Conservation (phyloP, 1,139 yeast species). For the Neolecta irregularis region DNA sequence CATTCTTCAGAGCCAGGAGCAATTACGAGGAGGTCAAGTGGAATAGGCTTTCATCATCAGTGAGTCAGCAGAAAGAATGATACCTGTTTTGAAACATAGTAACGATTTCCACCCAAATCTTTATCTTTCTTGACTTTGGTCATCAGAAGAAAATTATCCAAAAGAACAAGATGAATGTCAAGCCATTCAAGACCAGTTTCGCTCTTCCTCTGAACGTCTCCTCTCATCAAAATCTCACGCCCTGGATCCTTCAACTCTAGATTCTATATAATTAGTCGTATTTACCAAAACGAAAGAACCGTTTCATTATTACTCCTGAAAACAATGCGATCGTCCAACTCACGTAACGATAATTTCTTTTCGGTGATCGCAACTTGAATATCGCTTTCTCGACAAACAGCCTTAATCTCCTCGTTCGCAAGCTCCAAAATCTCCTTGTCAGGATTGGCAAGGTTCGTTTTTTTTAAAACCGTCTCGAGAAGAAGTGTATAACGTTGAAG, state of each 20-base stretch:
- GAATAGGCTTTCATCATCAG: constrained; percentile 3
- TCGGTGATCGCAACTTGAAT: constrained; percentile 28
- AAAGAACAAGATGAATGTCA: constrained; percentile 38
- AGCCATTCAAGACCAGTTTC: constrained; percentile 38
- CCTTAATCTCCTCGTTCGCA: constrained; percentile 37
- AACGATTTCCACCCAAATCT: constrained; percentile 18
- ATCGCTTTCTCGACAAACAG: constrained; percentile 36
- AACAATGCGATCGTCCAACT: constrained; percentile 23
- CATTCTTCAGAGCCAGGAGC: background rate
- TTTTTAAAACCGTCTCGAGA: constrained; percentile 40
- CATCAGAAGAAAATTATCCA: constrained; percentile 56
- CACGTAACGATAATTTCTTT: constrained; percentile 28
- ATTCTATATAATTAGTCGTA: too few relatives aligned
- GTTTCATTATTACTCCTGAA: constrained; percentile 26
- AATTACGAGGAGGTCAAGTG: constrained; percentile 4
- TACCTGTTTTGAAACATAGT: constrained; percentile 21
- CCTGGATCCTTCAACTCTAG: too few relatives aligned
- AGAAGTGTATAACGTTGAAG: constrained; percentile 58
- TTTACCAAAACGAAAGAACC: constrained; percentile 41
- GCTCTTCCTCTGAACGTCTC: constrained; percentile 41
- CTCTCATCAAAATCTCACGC: constrained; percentile 44
- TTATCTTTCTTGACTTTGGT: constrained; percentile 35
- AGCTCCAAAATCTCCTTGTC: constrained; percentile 41
- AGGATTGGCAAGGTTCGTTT: constrained; percentile 36
- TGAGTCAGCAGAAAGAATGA: background rate